Evolutionary conservation across 2,329 filamentous ascomycete species (phyloP), one percentile per base, ranked within the genome.

Genomic region (Neofusicoccum parvum): DNA sequence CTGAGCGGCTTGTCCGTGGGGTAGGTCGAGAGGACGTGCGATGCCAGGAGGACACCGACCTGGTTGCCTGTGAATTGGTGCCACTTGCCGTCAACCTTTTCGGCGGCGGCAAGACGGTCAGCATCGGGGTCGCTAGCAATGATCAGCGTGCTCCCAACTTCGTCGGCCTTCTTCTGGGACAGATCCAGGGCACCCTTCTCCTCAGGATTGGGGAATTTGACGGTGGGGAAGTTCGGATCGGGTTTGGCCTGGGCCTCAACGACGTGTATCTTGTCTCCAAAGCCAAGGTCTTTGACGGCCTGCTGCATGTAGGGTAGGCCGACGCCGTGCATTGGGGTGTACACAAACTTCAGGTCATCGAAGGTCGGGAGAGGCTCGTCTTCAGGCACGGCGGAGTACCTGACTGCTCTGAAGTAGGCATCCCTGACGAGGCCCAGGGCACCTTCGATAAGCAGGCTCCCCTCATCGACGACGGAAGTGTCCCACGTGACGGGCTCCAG

Each of bases 121-220:
- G 87, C 87, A 72, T 90, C 87, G 1, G 87, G 87, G 69, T 90
- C 87, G 69, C 86, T 88, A 11, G 87, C 87, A 34, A 90, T 75
- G 43, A 89, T 83, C 46, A 89, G 72, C 5, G 74, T 75, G 65
- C 82, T 81, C 17, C 77, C 79, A 58, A 76, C 74, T 20, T 50
- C 49, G 51, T 87, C 81, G 34, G 87, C 87, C 3, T 82, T 82
- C 67, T 80, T 72, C 58, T 87, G 86, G 1, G 87, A 85, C 39
- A 88, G 78, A 70, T 88, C 82, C 12, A 90, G 75, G 2, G 87
- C 86, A 6, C 87, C 87, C 65, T 83, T 83, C 71, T 90, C 87
- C 72, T 90, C 87, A 0, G 87, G 87, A 69, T 90, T 90, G 0
- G 87, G 87, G 68, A 89, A 89, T 32, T 82, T 81, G 14, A 89